These are phyloP conservation scores for Ceratocystis papillata DNA, from an alignment of 2,329 filamentous ascomycete genomes.

Conservation along the genomic window DNA sequence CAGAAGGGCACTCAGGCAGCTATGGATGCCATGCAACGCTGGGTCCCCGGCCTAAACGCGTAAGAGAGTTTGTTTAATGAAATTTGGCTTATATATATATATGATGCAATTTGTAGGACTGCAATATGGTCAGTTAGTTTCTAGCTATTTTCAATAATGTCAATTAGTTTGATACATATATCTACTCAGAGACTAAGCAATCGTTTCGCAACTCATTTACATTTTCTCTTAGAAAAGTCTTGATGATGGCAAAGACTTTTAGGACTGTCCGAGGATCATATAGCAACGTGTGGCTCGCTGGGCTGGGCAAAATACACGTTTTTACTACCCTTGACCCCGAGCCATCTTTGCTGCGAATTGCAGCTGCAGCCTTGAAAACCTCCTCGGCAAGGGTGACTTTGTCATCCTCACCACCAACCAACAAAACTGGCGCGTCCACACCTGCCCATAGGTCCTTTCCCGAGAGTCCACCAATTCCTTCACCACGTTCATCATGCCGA, in stretches of 20 bases:
- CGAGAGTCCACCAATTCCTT: slow-evolving; percentile 53
- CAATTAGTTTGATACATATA: slow-evolving; percentile 6
- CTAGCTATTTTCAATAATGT: not conserved
- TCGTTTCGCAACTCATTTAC: slow-evolving; percentile 46
- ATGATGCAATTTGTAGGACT: not conserved
- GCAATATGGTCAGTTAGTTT: not conserved
- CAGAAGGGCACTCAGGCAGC: slow-evolving; percentile 20
- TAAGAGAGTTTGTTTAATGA: slow-evolving; percentile 5
- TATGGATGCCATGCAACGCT: slow-evolving; percentile 21
- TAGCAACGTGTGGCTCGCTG: slow-evolving; percentile 72
- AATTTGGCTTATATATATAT: slow-evolving; percentile 27
- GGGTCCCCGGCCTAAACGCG: slow-evolving; percentile 18
- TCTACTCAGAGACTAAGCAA: not conserved
- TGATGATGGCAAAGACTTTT: slow-evolving; percentile 67
- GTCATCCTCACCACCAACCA: slow-evolving; percentile 70
- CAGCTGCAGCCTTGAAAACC: slow-evolving; percentile 51
- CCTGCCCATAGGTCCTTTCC: slow-evolving; percentile 60
- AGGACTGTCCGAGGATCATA: slow-evolving; percentile 69
- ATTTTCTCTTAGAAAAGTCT: slow-evolving; percentile 65
- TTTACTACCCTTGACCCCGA: slow-evolving; percentile 46
- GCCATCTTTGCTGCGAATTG: slow-evolving; percentile 14
- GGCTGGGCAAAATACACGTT: slow-evolving; percentile 58
- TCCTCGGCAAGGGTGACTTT: slow-evolving; percentile 61
- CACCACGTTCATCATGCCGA: slow-evolving; percentile 46
- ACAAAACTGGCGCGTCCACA: slow-evolving; percentile 61